Evolutionary conservation across 2,329 filamentous ascomycete genomes (phyloP).

Genomic region (Paecilomyces variotii): DNA sequence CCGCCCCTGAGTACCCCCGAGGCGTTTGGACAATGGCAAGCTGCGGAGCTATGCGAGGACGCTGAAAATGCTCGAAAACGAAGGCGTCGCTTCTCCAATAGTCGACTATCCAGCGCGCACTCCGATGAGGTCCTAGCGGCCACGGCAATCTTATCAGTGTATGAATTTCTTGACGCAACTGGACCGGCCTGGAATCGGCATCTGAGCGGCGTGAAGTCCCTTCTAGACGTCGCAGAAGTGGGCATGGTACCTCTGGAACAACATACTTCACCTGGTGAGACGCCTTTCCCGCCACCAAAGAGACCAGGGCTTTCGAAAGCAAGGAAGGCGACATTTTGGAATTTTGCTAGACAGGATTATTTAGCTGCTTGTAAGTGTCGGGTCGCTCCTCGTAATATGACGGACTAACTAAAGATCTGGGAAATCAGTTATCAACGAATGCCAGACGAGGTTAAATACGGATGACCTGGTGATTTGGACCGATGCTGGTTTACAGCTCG

Average conservation of each 20-base stretch:
- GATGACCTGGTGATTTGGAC: constrained; percentile 57
- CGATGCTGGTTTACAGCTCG: constrained; percentile 53
- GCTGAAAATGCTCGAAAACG: constrained; percentile 38
- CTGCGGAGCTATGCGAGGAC: constrained; percentile 22
- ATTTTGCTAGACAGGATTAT: constrained; percentile 59
- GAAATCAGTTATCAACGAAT: constrained; percentile 46
- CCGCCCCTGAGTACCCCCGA: constrained; percentile 26
- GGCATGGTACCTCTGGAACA: constrained; percentile 34
- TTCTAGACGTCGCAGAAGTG: constrained; percentile 44
- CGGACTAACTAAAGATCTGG: neutral
- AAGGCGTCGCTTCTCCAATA: constrained; percentile 35
- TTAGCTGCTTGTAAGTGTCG: constrained; percentile 49
- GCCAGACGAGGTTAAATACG: constrained; percentile 53
- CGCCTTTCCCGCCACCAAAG: constrained; percentile 20
- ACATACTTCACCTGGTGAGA: constrained; percentile 35
- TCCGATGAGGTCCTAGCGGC: constrained; percentile 56
- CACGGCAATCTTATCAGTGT: constrained; percentile 59
- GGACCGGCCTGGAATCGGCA: constrained; percentile 57
- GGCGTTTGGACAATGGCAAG: constrained; percentile 29
- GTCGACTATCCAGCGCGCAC: constrained; percentile 31
- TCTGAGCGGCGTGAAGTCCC: constrained; percentile 56
- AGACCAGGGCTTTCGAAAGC: constrained; percentile 44
- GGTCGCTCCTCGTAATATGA: neutral
- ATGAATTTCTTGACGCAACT: constrained; percentile 60
- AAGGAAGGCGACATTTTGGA: constrained; percentile 57